phyloP scores from a whole-genome alignment of 148 eudicot species.

The Heliosperma pusillum region DNA sequence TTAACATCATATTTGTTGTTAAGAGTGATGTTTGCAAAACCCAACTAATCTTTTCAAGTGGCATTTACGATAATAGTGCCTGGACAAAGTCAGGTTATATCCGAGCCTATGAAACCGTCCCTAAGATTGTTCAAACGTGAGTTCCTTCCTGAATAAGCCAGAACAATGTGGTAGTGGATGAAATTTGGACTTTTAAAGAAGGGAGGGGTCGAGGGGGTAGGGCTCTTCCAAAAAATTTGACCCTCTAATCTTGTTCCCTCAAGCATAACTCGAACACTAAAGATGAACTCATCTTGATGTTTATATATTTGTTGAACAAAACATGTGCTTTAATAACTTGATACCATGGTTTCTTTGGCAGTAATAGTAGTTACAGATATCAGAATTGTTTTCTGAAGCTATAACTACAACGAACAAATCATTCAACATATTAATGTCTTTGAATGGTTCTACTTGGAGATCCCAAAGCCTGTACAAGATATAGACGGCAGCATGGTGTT shows the following conservation, averaged over 20 bases:
- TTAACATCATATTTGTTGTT: not conserved
- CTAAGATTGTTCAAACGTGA: not conserved
- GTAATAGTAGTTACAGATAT: not conserved
- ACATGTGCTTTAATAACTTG: not conserved
- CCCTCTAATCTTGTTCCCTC: no score
- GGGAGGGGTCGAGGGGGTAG: not conserved
- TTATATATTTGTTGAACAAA: not conserved
- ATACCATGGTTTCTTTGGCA: not conserved
- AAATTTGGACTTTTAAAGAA: not conserved
- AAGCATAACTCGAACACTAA: not conserved
- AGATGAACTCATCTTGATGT: not conserved
- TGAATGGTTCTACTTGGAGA: slow-evolving; percentile 46
- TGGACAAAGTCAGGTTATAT: not conserved
- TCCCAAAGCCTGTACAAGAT: slow-evolving; percentile 86
- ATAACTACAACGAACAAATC: slow-evolving; percentile 7
- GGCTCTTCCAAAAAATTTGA: not conserved
- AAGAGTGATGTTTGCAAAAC: not conserved
- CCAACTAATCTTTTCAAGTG: not conserved
- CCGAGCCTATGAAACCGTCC: not conserved
- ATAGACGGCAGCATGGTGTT: slow-evolving; percentile 80
- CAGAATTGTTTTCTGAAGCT: not conserved
- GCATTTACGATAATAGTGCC: not conserved
- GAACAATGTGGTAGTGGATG: not conserved
- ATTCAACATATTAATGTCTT: slow-evolving; percentile 7
- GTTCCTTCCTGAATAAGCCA: not conserved